Conservation (phyloP, 1,284 basidiomycete genomes). For the Rhodotorula sp. region DNA sequence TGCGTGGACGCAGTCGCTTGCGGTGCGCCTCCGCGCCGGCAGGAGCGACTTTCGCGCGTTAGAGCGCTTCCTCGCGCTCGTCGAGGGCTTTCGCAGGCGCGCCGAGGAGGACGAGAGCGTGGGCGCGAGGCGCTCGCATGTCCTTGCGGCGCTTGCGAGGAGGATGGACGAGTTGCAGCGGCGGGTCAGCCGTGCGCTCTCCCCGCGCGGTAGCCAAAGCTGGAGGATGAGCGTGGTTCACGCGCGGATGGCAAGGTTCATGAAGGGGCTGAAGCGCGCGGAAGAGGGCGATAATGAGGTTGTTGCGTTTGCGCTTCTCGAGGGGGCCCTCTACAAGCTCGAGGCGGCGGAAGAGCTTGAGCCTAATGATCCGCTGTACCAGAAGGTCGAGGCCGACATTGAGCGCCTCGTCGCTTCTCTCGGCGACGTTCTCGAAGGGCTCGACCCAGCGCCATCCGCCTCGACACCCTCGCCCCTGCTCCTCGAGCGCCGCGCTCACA, state of each 20-base stretch:
- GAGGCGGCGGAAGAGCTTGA: background rate
- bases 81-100: background rate
- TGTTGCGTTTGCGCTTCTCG: constrained; percentile 29
- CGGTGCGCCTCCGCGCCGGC: constrained; percentile 3
- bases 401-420: constrained; percentile 18
- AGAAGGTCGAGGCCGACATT: constrained; percentile 22
- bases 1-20: constrained; percentile 36
- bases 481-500: constrained; percentile 21
- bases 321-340: background rate
- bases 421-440: constrained; percentile 2
- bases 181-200: background rate
- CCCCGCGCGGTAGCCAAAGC: background rate
- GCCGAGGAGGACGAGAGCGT: background rate
- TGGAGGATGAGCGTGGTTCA: background rate
- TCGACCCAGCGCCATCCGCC: too few relatives aligned
- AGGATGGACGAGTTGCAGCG: constrained; percentile 9
- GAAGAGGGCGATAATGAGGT: constrained; percentile 13
- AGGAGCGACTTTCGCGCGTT: background rate
- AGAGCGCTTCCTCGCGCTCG: background rate
- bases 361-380: constrained; percentile 3
- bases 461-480: too few relatives aligned
- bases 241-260: too few relatives aligned
- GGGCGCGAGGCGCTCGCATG: background rate
- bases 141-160: constrained; percentile 25
- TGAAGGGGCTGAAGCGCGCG: constrained; percentile 4